These are phyloP conservation scores for Candida boleticola DNA, from an alignment of 805 yeast species.

Conservation along the genomic window DNA sequence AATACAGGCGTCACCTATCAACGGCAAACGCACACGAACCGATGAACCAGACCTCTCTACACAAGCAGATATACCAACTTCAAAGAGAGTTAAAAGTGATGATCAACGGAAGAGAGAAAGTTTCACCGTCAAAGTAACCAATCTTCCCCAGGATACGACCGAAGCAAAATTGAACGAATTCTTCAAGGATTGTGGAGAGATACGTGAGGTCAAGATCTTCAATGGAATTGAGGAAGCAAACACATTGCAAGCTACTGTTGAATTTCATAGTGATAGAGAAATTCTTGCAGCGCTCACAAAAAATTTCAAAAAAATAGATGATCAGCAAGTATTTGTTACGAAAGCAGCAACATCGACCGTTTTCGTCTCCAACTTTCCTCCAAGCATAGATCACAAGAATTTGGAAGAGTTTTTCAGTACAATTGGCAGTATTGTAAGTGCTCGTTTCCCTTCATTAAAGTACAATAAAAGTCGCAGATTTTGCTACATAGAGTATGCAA, in stretches of 20 bases:
- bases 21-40: too few relatives aligned
- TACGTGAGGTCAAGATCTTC: constrained; percentile 32
- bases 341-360: constrained; percentile 50
- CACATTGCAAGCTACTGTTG: constrained; percentile 50
- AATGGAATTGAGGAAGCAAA: constrained; percentile 8
- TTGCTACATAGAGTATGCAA: constrained; percentile 63
- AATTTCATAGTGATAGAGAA: constrained; percentile 47
- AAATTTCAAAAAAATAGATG: constrained; percentile 47
- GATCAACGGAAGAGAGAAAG: constrained; percentile 55
- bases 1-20: not conserved
- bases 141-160: constrained; percentile 40
- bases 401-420: constrained; percentile 40
- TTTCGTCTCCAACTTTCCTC: constrained; percentile 77
- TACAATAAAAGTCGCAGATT: constrained; percentile 60
- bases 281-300: constrained; percentile 61
- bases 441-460: constrained; percentile 64
- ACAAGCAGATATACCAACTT: not conserved
- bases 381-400: constrained; percentile 39
- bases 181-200: constrained; percentile 62
- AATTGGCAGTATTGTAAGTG: constrained; percentile 42
- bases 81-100: constrained; percentile 9
- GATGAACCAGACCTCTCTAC: constrained; percentile 5
- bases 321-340: constrained; percentile 43
- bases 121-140: constrained; percentile 51
- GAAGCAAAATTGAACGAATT: constrained; percentile 39